Evolutionary conservation across 345 rosid genomes (phyloP).

Genomic region (Heritiera littoralis): DNA sequence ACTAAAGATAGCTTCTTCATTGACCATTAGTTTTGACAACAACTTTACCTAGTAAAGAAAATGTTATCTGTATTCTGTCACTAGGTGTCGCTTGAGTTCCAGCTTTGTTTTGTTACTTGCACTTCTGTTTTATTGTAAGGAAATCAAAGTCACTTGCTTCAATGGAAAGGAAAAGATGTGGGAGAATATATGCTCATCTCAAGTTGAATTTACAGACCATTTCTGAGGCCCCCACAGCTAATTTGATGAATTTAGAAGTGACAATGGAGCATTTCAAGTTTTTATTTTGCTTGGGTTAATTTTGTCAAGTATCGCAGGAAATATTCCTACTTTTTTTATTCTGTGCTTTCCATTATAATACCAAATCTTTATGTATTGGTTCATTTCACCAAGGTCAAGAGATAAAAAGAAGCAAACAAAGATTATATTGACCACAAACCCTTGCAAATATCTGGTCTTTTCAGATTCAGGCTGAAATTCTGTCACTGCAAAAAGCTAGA

Average conservation of each 20-base stretch:
- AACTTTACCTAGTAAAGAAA: conserved; percentile 17
- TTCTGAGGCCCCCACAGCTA: conserved; percentile 15
- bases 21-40: conserved; percentile 18
- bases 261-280: conserved; percentile 5
- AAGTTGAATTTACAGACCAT: conserved; percentile 17
- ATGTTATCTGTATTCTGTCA: neutral
- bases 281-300: conserved; percentile 8
- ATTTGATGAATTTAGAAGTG: neutral
- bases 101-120: neutral
- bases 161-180: conserved; percentile 6
- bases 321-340: conserved; percentile 4
- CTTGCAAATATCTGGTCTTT: no score
- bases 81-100: neutral
- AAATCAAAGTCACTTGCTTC: conserved; percentile 13
- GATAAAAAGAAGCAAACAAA: neutral
- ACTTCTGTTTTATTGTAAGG: no score
- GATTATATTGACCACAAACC: neutral
- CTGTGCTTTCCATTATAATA: neutral
- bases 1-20: conserved; percentile 4
- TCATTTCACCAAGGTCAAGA: neutral
- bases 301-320: conserved; percentile 7
- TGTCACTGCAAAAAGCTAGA: neutral
- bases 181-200: conserved; percentile 28
- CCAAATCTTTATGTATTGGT: neutral
- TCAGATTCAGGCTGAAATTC: neutral